Conservation (phyloP, 805 yeast species). For the Spathaspora passalidarum region DNA sequence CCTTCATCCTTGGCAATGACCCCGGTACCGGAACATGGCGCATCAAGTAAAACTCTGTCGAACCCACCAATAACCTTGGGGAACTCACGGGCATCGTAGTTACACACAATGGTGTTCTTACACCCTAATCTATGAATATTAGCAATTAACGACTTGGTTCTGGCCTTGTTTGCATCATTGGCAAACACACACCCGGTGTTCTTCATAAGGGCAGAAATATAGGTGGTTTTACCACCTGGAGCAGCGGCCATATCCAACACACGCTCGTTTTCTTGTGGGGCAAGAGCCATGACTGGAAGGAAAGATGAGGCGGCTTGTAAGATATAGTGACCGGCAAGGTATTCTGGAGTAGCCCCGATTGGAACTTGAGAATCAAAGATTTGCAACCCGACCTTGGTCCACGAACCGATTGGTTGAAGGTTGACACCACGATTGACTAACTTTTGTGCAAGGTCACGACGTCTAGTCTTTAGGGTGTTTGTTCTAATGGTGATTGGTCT, state of each 20-base stretch:
- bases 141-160: constrained; percentile 95
- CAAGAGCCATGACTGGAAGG: constrained; percentile 95
- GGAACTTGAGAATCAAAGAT: constrained; percentile 99
- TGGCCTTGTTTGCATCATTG: constrained; percentile 92
- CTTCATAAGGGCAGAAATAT: constrained; percentile 93
- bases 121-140: constrained; percentile 97
- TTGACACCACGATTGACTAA: constrained; percentile 96
- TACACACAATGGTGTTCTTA: constrained; percentile 92
- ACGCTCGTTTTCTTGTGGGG: constrained; percentile 96
- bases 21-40: constrained; percentile 99
- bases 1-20: constrained; percentile 96
- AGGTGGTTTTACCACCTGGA: constrained; percentile 98
- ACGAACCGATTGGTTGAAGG: constrained; percentile 91
- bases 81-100: constrained; percentile 97
- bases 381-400: constrained; percentile 98
- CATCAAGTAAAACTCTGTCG: constrained; percentile 91
- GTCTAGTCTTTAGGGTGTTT: constrained; percentile 90
- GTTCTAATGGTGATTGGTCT: constrained; percentile 97
- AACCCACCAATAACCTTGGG: constrained; percentile 98
- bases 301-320: constrained; percentile 98
- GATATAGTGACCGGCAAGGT: constrained; percentile 95
- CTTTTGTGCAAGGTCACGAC: constrained; percentile 93
- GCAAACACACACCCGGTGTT: constrained; percentile 98
- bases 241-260: constrained; percentile 99
- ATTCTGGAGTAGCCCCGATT: constrained; percentile 99